Evolutionary conservation across 106 monocot species (phyloP), one percentile per base, ranked within the genome.

Genomic region (Triglochin maritima): DNA sequence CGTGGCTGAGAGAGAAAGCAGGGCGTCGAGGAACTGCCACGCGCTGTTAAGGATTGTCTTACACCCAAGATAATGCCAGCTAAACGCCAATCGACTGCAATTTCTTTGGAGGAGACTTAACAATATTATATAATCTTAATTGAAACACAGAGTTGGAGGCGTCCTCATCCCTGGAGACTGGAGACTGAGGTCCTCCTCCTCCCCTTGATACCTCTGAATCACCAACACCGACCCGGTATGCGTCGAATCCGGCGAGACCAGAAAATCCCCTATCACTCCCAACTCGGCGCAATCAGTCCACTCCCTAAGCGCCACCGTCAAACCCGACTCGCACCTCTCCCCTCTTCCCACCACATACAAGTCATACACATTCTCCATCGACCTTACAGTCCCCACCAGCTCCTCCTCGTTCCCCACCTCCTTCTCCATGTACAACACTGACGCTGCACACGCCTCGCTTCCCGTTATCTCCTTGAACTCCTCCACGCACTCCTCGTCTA

Each of bases 261-360:
- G 61, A 50, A 88, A 17, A 64, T 88, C 88, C 8, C 85, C 88
- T 5, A 88, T 80, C 3, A 80, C 76, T 13, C 88, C 88, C 9
- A 88, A 75, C 79, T 88, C 88, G 59, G 77, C 72, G 69, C 65
- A 77, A 67, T 88, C 85, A 12, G 57, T 67, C 81, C 79, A 88
- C 17, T 84, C 87, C 12, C 68, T 54, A 56, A 89, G 42, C 17
- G 75, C 82, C 42, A 50, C 65, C 56, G 76, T 83, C 41, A 82
- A 43, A 43, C 48, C 44, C 45, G 60, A 67, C 57, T 44, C 60
- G 8, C 11, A 47, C 16, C 57, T 75, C 11, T 70, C 50, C 46
- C 76, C 67, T 48, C 76, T 70, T 66, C 84, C 87, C 29, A 79
- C 81, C 5, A 90, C 49, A 65, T 67, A 84, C 47, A 90, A 65